These are phyloP conservation scores for Sistotremastrum suecicum DNA, from an alignment of 768 basidiomycete genomes.

Conservation along the genomic window DNA sequence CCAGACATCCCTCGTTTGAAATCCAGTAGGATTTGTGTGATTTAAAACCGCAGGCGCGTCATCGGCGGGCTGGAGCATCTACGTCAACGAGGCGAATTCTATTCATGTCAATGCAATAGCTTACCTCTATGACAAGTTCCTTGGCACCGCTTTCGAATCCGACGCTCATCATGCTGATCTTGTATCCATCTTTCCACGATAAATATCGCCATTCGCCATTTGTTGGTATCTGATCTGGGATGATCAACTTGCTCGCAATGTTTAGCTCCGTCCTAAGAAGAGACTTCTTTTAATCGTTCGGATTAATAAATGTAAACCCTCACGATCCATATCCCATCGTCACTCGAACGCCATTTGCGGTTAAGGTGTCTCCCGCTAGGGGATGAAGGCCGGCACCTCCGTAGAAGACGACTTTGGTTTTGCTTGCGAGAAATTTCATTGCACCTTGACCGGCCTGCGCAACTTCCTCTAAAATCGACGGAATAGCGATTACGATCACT, in stretches of 20 bases:
- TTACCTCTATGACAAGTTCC: constrained; percentile 13
- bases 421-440: neutral
- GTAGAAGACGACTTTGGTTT: constrained; percentile 4
- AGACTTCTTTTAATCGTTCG: neutral
- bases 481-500: neutral
- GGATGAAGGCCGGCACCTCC: constrained; percentile 8
- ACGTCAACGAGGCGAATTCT: no score
- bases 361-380: constrained; percentile 4
- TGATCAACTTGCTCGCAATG: constrained; percentile 4
- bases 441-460: neutral
- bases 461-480: constrained; percentile 3
- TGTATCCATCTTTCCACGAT: neutral
- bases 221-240: constrained; percentile 1
- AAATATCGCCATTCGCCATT: constrained; percentile 6
- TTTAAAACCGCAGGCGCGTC: constrained; percentile 10
- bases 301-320: neutral
- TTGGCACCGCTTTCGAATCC: neutral
- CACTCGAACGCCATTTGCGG: constrained; percentile 1
- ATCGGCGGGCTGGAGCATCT: constrained; percentile 6
- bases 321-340: constrained; percentile 6
- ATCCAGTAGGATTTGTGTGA: constrained; percentile 10
- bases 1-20: constrained; percentile 11
- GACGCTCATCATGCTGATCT: constrained; percentile 2
- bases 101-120: neutral
- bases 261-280: constrained; percentile 7